phyloP scores from a whole-genome alignment of 2,329 filamentous ascomycete genomes.

The Exophiala viscosa region DNA sequence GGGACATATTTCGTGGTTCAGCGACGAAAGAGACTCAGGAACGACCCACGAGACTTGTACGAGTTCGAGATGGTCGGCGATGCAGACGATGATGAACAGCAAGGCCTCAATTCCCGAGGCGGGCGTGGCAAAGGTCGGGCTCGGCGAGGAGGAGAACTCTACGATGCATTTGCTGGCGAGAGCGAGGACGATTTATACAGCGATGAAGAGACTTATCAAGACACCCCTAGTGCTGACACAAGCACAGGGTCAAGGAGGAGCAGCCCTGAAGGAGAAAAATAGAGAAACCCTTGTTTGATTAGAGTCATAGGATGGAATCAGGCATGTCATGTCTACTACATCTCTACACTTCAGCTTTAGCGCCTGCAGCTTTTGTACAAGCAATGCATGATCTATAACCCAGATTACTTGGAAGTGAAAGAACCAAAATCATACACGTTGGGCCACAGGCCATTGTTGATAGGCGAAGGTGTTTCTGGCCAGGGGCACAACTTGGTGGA shows the following conservation, averaged over 20 bases:
- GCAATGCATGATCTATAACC: too few species aligned
- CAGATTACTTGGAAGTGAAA: too few species aligned
- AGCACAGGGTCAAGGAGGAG: slow-evolving; percentile 23
- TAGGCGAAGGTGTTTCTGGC: too few species aligned
- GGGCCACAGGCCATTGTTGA: too few species aligned
- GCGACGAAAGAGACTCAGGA: slow-evolving; percentile 70
- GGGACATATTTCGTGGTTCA: slow-evolving; percentile 79
- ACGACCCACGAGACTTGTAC: slow-evolving; percentile 74
- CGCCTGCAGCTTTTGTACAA: too few species aligned
- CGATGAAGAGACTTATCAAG: slow-evolving; percentile 36
- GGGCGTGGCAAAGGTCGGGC: slow-evolving; percentile 50
- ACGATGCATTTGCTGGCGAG: slow-evolving; percentile 94
- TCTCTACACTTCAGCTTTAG: too few species aligned
- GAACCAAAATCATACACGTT: too few species aligned
- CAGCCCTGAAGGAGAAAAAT: slow-evolving; percentile 22
- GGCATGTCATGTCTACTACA: too few species aligned
- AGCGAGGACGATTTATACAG: slow-evolving; percentile 65
- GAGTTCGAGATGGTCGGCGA: slow-evolving; percentile 92
- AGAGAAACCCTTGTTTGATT: neutral
- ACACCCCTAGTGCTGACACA: slow-evolving; percentile 28
- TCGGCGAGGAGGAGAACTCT: slow-evolving; percentile 77
- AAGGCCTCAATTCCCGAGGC: slow-evolving; percentile 33
- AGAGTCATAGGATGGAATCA: too few species aligned
- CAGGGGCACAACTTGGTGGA: too few species aligned
- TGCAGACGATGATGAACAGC: slow-evolving; percentile 62